Evolutionary conservation across 2,329 filamentous ascomycete species (phyloP), one percentile per base, ranked within the genome.

Genomic region (Arthrobotrys musiformis): DNA sequence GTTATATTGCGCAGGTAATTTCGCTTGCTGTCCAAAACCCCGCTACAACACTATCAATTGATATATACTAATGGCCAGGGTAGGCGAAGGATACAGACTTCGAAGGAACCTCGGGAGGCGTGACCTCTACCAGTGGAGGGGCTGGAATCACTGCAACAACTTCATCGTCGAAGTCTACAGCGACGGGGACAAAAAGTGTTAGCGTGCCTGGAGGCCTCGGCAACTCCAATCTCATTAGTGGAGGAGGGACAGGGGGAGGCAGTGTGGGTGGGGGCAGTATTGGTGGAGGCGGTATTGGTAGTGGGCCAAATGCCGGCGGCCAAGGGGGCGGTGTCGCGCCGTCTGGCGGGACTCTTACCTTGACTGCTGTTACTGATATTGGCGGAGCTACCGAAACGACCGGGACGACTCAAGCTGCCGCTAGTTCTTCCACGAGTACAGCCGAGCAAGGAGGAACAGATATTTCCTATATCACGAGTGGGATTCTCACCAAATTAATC

Each of bases 1-100:
- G 7, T 26, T 58, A 62, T 17, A 58, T 69, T n/a, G 63, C 35
- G 19, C 70, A 76, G 70, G 70, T 76, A 42, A 60, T 24, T 42
- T n/a, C n/a, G n/a, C n/a, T n/a, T n/a, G n/a, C n/a, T n/a, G n/a
- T n/a, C n/a, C n/a, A n/a, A n/a, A n/a, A n/a, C n/a, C n/a, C n/a
- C n/a, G n/a, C n/a, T n/a, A n/a, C n/a, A n/a, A n/a, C n/a, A n/a
- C n/a, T 33, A n/a, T 46, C 17, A 8, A 24, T 9, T 1, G 11
- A 24, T 19, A n/a, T 30, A 19, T 46, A 15, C 46, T 66, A 35
- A 66, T 13, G 7, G 4, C 1, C 7, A 2, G 6, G 8, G 19
- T 56, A 75, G 70, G 70, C 13, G 6, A 75, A 58, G 11, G 52
- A 48, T 35, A 37, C 52, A 19, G 37, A 54, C 9, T 30, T 48